Evolutionary conservation across 345 rosid species (phyloP).

Genomic region (Corchorus olitorius): DNA sequence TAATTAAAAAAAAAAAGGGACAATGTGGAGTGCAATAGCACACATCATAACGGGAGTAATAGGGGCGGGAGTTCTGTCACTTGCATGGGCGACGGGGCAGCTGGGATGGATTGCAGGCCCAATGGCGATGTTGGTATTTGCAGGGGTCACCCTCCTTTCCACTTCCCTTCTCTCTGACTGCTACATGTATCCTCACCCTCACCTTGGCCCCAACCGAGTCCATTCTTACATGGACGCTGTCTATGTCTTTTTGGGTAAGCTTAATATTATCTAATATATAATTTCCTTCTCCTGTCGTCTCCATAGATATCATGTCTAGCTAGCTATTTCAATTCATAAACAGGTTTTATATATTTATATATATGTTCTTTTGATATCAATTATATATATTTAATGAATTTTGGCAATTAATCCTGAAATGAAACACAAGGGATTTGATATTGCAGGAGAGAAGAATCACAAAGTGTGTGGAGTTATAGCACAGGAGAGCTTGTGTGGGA

Average conservation of each 20-base stretch:
- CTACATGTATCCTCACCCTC: constrained; percentile 59
- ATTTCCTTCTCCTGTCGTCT: not conserved
- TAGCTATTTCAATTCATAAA: not conserved
- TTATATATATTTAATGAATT: not conserved
- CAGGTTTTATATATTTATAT: too few relatives aligned
- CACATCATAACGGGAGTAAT: constrained; percentile 79
- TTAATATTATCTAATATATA: too few relatives aligned
- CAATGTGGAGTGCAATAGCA: constrained; percentile 58
- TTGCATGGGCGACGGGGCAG: constrained; percentile 72
- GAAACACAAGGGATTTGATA: not conserved
- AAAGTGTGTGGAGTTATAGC: constrained; percentile 38
- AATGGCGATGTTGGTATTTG: constrained; percentile 39
- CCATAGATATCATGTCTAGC: too few relatives aligned
- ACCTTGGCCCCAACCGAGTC: constrained; percentile 43
- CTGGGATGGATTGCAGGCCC: constrained; percentile 86
- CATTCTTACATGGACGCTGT: constrained; percentile 57
- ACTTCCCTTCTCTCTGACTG: constrained; percentile 51
- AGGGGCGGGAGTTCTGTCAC: constrained; percentile 80
- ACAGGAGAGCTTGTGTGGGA: constrained; percentile 45
- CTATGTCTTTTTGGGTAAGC: constrained; percentile 48
- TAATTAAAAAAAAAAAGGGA: constrained; percentile 38
- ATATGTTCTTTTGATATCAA: too few relatives aligned
- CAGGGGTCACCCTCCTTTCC: constrained; percentile 51
- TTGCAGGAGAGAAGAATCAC: constrained; percentile 42
- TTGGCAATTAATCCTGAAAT: not conserved